Base-by-base conservation (phyloP, 805 yeast species). In the Clavispora santaluciae region DNA sequence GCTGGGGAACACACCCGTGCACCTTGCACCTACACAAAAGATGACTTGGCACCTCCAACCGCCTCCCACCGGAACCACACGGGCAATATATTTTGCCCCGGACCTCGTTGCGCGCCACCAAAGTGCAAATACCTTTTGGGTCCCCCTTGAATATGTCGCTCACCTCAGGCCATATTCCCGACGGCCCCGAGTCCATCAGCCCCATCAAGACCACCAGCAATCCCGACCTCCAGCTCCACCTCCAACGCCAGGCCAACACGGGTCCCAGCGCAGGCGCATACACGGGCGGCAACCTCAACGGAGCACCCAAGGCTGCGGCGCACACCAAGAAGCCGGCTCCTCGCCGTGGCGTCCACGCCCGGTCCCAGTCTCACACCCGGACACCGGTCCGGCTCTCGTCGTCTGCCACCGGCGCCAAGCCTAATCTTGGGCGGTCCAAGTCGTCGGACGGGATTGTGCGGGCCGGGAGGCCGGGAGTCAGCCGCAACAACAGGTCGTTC, bases 371-470 rank as follows among this genome's bases (percentile, higher is more conserved):
- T 1, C 49, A 46, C 25, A 43, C 44, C 13, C 42, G 48, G 13
- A 39, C 38, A 2, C 42, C 42, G 35, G 36, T 41, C 20, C 44
- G 49, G 8, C 45, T 42, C 8, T 35, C 43, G 9, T 22, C 40
- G 21, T 41, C 45, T 5, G 44, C 44, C 4, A 34, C 29, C 13
- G 35, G 33, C 16, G 24, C 33, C 13, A 44, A 41, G 20, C 73
- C 73, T 5, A 42, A 53, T 21, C 52, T 69, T 35, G 60, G 56
- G 46, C 48, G 73, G 39, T 66, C 72, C 16, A 68, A 66, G 39
- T 67, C 73, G 8, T 59, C 72, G 2, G 74, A 69, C 40, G 72
- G 68, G 1, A 55, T 68, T 15, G 41, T 57, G 8, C 54, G 62
- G 33, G 44, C 59, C 15, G 33, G 55, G 17, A 42, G 47, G n/a